Evolutionary conservation across 257 asterid genomes (phyloP), one percentile per base, ranked within the genome.

Genomic region (Lycium barbarum): DNA sequence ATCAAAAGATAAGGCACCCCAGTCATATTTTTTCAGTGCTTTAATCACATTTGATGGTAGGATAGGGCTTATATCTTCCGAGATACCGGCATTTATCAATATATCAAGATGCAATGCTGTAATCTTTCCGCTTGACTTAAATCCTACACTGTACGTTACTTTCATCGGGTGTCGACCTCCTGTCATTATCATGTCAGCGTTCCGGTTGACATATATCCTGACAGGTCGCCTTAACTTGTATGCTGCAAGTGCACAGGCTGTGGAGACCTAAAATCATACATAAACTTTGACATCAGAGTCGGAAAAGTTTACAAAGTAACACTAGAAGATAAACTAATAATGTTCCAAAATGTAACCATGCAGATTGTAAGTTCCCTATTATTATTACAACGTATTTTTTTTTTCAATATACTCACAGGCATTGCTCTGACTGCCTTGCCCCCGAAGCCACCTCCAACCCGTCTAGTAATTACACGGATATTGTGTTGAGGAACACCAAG

Each of bases 111-210:
- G 93, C 79, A 94, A 84, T 14, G 98, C 98, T 54, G 98, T 92
- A 84, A 94, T 88, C 83, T 93, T 91, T 83, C 97, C 98, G 62
- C 86, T 89, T 53, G 95, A 89, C 85, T 90, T 91, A 84, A 90
- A 94, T 67, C 98, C 95, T 53, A 91, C 94, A 80, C 80, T 89
- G 82, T 94, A 94, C 9, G 92, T 91, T 88, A 91, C 86, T 87
- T 94, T 90, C 95, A 94, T 91, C 1, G 98, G 98, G 82, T 94
- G 97, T 83, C 98, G 88, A 87, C 95, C 98, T 57, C 95, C 98
- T 7, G 90, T 88, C 47, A 90, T 90, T 74, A 93, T 86, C 98
- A 93, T 94, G 89, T 94, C 95, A 1, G 91, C 89, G 79, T 90
- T 91, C 49, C 97, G 92, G 84, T 94, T 93, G 17, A 92, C 87